These are phyloP conservation scores for Aspergillus quadrilineatus DNA, from an alignment of 2,329 filamentous ascomycete genomes.

Conservation along the genomic window DNA sequence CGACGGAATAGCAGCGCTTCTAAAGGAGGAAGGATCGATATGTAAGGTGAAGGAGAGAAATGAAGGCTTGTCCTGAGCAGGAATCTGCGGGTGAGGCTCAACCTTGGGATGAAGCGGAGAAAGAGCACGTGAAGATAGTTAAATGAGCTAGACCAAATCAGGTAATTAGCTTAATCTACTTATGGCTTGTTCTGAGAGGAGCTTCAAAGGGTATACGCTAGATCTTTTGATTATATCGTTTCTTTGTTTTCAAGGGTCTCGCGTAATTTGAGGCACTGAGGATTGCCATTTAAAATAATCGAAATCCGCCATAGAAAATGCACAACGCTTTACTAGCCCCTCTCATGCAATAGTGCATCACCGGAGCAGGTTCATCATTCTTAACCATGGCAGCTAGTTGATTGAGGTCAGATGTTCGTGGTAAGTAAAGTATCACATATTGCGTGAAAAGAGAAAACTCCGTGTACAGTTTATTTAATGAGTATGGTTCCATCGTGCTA, in stretches of 20 bases:
- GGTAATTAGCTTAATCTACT: slow-evolving; percentile 6
- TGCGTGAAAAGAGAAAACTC: slow-evolving; percentile 56
- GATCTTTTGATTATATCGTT: no score
- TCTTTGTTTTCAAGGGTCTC: no score
- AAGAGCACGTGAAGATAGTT: slow-evolving; percentile 8
- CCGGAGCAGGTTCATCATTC: slow-evolving; percentile 60
- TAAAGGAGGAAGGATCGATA: neutral
- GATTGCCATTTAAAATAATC: slow-evolving; percentile 30
- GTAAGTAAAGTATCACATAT: slow-evolving; percentile 73
- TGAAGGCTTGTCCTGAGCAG: neutral
- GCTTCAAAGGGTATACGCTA: neutral
- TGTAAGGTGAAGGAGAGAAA: neutral
- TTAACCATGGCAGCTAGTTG: slow-evolving; percentile 65
- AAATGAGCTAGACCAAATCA: slow-evolving; percentile 6
- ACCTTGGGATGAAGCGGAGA: neutral
- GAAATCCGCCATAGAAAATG: slow-evolving; percentile 58
- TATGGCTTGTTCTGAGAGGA: neutral
- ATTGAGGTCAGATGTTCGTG: slow-evolving; percentile 76
- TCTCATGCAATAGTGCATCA: slow-evolving; percentile 88
- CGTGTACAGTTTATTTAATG: slow-evolving; percentile 60
- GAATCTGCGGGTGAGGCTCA: neutral
- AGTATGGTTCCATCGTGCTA: slow-evolving; percentile 84
- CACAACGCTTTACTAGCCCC: slow-evolving; percentile 78
- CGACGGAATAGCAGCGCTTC: neutral
- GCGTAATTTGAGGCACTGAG: neutral